Percentiles rank a stretch among this genome's conserved stretches.
These are phyloP conservation scores for Russula olivacea DNA, from an alignment of 768 basidiomycete genomes.

Conservation along the genomic window DNA sequence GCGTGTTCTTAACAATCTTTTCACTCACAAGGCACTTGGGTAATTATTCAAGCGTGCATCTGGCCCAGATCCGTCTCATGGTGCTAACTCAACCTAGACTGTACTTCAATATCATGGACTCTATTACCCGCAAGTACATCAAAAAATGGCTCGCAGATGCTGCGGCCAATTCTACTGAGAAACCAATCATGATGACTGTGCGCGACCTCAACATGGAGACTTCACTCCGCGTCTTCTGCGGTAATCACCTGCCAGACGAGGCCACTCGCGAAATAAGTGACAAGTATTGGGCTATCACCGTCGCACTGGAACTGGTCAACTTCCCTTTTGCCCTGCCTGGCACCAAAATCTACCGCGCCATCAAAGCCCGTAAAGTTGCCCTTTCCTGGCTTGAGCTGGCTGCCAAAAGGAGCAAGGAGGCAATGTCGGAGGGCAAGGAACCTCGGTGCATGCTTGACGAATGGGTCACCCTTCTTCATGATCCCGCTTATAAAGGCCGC, in stretches of 20 bases:
- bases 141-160: conserved; percentile 61
- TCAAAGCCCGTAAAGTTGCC: conserved; percentile 83
- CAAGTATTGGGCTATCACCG: conserved; percentile 95
- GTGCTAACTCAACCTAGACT: conserved; percentile 42
- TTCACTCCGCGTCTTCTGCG: conserved; percentile 93
- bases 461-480: conserved; percentile 74
- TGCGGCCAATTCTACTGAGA: conserved; percentile 41
- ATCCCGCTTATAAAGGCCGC: conserved; percentile 63
- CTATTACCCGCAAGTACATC: conserved; percentile 72
- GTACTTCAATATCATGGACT: conserved; percentile 80
- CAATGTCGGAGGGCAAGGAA: conserved; percentile 74
- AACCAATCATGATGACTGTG: conserved; percentile 82
- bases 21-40: conserved; percentile 92
- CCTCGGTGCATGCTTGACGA: conserved; percentile 89
- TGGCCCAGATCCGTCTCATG: neutral
- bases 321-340: conserved; percentile 94
- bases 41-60: conserved; percentile 33
- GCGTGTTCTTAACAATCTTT: conserved; percentile 80
- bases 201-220: conserved; percentile 97
- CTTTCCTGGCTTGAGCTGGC: conserved; percentile 76
- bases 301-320: conserved; percentile 96
- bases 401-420: conserved; percentile 69
- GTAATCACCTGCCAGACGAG: conserved; percentile 76
- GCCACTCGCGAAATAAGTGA: conserved; percentile 78
- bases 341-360: conserved; percentile 92